Base-by-base conservation (phyloP, 768 basidiomycete genomes). In the Boletellus ananas region DNA sequence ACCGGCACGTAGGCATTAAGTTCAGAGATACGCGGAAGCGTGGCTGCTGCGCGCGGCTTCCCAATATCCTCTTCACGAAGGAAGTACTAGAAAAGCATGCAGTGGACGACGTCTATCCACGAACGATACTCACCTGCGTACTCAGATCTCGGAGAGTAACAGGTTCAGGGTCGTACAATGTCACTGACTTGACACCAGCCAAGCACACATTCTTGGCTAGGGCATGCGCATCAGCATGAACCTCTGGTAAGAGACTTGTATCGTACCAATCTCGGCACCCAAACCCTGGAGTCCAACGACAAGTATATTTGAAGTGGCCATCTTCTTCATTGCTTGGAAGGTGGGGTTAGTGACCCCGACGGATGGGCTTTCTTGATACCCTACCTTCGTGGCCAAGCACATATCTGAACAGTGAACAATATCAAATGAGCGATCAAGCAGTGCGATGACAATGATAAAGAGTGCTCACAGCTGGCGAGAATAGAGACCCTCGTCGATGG, bases 101-200 rank as follows among this genome's bases (percentile, higher is more conserved):
- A 39, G 54, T 35, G 31, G 31, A 44, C 17, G 14, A 4, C 6
- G 5, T 43, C 33, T 18, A n/a, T 33, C 40, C 40, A 36, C 16
- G 17, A 52, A 47, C 25, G 49, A 50, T 35, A 72, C 74, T 57
- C 58, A 89, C 94, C 72, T 96, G 95, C 4, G 93, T 87, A 63
- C 94, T 89, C 42, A 99, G 77, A 72, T 99, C 96, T 56, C 87
- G 84, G n/a, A 94, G 61, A 20, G 81, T 79, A 11, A 94, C 90
- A 11, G 81, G 87, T 58, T 93, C 87, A 9, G 94, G 94, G 70
- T 99, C 96, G 64, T 83, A 97, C 49, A 98, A 79, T 6, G 94
- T 94, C 27, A 98, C 95, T 6, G 91, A 93, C 72, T 96, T 98
- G 44, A 99, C 96, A 50, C 96, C 96, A 43, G 96, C 96, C 47